Conservation (phyloP, 2,329 filamentous ascomycete species). For the Dactylellina haptotyla region DNA sequence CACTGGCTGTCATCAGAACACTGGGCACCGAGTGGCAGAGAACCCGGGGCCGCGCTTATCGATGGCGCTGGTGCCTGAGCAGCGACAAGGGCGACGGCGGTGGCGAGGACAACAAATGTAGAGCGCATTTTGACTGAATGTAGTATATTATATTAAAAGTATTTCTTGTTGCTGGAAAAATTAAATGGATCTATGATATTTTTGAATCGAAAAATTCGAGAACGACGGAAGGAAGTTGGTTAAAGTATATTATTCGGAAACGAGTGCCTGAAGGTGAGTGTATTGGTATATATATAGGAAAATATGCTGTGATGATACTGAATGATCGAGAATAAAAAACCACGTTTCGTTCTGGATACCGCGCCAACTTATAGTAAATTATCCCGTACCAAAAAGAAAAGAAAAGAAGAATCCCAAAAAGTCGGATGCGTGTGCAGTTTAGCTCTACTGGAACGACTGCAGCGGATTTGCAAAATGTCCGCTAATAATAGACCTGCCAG, state of each 20-base stretch:
- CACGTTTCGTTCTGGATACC: slow-evolving; percentile 9
- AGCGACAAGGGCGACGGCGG: slow-evolving; percentile 25
- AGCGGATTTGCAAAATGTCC: slow-evolving; percentile 33
- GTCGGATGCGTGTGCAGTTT: slow-evolving; percentile 7
- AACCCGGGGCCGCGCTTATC: slow-evolving; percentile 7
- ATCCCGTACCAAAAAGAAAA: slow-evolving; percentile 3
- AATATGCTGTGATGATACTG: slow-evolving; percentile 14
- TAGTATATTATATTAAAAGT: not conserved
- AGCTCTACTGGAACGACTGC: slow-evolving; percentile 6
- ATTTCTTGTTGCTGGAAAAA: not conserved
- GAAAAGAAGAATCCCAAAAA: not conserved
- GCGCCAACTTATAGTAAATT: slow-evolving; percentile 34
- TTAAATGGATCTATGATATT: too few species aligned
- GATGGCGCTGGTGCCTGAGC: slow-evolving; percentile 18
- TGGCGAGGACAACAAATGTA: slow-evolving; percentile 28
- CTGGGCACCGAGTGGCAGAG: slow-evolving; percentile 20
- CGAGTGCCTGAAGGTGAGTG: slow-evolving; percentile 13
- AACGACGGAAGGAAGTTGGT: slow-evolving; percentile 35
- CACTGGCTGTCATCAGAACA: slow-evolving; percentile 18
- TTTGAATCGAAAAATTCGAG: slow-evolving; percentile 8
- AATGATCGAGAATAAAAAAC: slow-evolving; percentile 1
- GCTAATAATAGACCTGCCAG: slow-evolving; percentile 45
- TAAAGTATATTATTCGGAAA: slow-evolving; percentile 3
- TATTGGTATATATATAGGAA: too few species aligned
- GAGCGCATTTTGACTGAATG: slow-evolving; percentile 30